Evolutionary conservation across 140 eudicot genomes (phyloP), one percentile per base, ranked within the genome.

Genomic region (Bidens hawaiensis): DNA sequence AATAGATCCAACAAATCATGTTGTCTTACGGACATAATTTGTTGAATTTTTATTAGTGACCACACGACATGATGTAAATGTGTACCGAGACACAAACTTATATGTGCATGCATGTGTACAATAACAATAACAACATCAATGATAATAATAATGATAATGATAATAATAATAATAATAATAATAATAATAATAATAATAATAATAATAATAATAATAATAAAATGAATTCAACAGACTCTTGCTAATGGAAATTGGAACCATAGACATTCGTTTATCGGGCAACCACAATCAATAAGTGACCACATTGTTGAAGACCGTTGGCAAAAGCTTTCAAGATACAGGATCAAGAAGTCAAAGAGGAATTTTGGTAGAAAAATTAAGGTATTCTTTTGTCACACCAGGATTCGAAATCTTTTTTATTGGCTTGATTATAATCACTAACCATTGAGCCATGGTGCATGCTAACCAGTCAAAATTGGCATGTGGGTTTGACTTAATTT

Each of bases 341-440:
- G 96, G 79, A 88, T 56, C 50, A 93, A 93, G 95, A 93, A n/a
- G n/a, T n/a, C n/a, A 85, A 93, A 79, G 81, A 81, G 99, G 75
- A 93, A 93, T 71, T 93, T 88, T 36, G 97, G 95, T 56, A 72
- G 93, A 79, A 93, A 85, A 83, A 85, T 93, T 47, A 93, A 93
- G 97, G 99, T 93, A 75, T 41, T 40, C 6, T 7, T 26, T 40
- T 24, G 10, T 13, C 43, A 19, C 43, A 19, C 16, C 9, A 3
- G n/a, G n/a, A n/a, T 27, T 49, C 3, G 10, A 4, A 5, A 10
- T 63, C n/a, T 26, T 4, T 53, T n/a, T n/a, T n/a, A n/a, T n/a
- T n/a, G n/a, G n/a, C n/a, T n/a, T n/a, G n/a, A n/a, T 51, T 3
- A 48, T 47, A 21, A 43, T 43, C 13, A 24, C 9, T 5, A 12